phyloP scores from a whole-genome alignment of 306 rosid species.

The Luffa acutangula region DNA sequence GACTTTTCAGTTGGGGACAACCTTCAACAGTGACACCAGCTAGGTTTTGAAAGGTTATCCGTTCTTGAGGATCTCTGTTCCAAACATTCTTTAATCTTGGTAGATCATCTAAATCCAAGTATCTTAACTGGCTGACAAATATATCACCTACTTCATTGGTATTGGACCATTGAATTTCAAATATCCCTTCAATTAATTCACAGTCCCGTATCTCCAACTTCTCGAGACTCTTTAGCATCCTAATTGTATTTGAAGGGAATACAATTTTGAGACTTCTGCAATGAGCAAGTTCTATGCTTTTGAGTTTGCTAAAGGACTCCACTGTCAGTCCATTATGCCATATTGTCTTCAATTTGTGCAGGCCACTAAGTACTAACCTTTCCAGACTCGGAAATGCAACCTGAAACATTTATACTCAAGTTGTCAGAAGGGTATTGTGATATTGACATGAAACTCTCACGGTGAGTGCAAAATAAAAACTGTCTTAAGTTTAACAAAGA shows the following conservation, averaged over 20 bases:
- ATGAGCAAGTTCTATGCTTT: not conserved
- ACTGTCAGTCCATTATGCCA: slow-evolving; percentile 3
- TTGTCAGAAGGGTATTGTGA: not conserved
- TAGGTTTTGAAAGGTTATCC: not conserved
- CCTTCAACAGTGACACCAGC: not conserved
- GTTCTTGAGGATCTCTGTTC: not conserved
- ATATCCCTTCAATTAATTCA: not conserved
- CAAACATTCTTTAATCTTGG: not conserved
- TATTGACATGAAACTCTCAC: too few species aligned
- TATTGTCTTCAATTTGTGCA: not conserved
- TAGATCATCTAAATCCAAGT: not conserved
- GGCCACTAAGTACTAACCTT: not conserved
- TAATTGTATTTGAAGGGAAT: not conserved
- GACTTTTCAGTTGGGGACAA: not conserved
- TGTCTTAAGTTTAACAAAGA: too few species aligned
- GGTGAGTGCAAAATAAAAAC: too few species aligned
- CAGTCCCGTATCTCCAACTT: not conserved
- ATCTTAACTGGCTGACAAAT: not conserved
- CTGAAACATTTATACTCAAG: not conserved
- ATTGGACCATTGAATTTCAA: not conserved
- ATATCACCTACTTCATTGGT: not conserved
- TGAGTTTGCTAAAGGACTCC: not conserved
- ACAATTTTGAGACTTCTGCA: not conserved
- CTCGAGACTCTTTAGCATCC: not conserved
- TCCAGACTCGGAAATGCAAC: not conserved